Base-by-base conservation (phyloP, 805 yeast species). In the Allodekkera sacchari region DNA sequence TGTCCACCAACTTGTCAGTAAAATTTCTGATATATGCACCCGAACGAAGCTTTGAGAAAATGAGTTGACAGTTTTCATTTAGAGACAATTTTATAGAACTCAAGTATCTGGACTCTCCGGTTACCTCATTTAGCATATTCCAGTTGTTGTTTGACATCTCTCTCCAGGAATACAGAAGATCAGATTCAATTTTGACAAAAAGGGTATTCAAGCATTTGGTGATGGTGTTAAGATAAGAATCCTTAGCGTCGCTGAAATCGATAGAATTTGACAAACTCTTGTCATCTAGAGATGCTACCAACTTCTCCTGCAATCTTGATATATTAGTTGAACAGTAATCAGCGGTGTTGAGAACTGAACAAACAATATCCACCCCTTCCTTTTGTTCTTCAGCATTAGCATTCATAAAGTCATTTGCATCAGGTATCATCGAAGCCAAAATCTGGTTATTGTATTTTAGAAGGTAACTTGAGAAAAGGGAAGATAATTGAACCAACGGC, bases 241-340 rank as follows among this genome's bases (percentile, higher is more conserved):
- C 74, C 34, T 68, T 70, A n/a, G 71, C 69, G 2, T 49, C 47
- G 10, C 73, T 81, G 43, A 85, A 79, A 11, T 59, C 52, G n/a
- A 76, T 48, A 36, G 59, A 62, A 14, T 55, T 59, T 9, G 61
- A 47, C 31, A 54, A 54, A 14, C 56, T 53, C 11, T 53, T 47
- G 12, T 57, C 53, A 25, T 41, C 33, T 41, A 52, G 63, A 45
- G 55, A 59, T 50, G 53, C 66, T 44, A 28, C 61, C 61, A 49
- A 55, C 43, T 73, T 73, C 17, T 78, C 82, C 43, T 77, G 85
- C 27, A 92, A 58, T 50, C 92, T 96, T 9, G 67, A 68, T 2
- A 79, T 72, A 3, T 95, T 92, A 8, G 74, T 64, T 12, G 83
- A 71, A 37, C 95, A 78, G 52, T 88, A 92, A 50, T 89, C 95